Evolutionary conservation across 495 filamentous ascomycete genomes (phyloP).

Genomic region (Lepraria neglecta): DNA sequence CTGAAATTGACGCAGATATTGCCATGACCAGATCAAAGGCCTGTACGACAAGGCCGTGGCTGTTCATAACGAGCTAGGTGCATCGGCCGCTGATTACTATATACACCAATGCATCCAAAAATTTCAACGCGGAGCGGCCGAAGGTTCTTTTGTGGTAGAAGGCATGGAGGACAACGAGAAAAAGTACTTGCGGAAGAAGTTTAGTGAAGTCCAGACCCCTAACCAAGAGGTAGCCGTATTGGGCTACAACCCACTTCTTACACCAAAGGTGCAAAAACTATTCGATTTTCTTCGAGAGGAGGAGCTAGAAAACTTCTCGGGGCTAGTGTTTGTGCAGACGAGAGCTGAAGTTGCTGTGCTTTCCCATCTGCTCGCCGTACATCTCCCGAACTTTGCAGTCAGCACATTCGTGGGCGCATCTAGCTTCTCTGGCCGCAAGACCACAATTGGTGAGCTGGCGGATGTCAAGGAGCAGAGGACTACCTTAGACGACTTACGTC

Average conservation of each 20-base stretch:
- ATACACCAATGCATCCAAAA: conserved; percentile 51
- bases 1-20: conserved; percentile 35
- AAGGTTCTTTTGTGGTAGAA: conserved; percentile 33
- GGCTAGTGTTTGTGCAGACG: conserved; percentile 75
- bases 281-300: conserved; percentile 47
- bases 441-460: conserved; percentile 55
- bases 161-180: conserved; percentile 49
- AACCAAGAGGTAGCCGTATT: conserved; percentile 1
- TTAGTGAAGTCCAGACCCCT: conserved; percentile 11
- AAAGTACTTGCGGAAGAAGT: conserved; percentile 45
- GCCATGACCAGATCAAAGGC: conserved; percentile 53
- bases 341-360: conserved; percentile 64
- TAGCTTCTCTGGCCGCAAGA: conserved; percentile 39
- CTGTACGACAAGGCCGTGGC: conserved; percentile 46
- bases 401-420: conserved; percentile 73
- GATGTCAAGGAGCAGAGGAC: conserved; percentile 47
- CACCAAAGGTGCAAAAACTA: conserved; percentile 50
- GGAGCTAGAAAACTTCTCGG: conserved; percentile 47
- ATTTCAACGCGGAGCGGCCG: conserved; percentile 32
- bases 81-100: conserved; percentile 68
- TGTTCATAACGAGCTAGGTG: conserved; percentile 62
- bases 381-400: conserved; percentile 55
- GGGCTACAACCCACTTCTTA: conserved; percentile 31
- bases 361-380: conserved; percentile 54
- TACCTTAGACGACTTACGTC: conserved; percentile 62